A percentile compares a stretch with the other conserved stretches of the same genome.
phyloP scores from a whole-genome alignment of 164 flowering plant species.

The Paratinospora sagittata region DNA sequence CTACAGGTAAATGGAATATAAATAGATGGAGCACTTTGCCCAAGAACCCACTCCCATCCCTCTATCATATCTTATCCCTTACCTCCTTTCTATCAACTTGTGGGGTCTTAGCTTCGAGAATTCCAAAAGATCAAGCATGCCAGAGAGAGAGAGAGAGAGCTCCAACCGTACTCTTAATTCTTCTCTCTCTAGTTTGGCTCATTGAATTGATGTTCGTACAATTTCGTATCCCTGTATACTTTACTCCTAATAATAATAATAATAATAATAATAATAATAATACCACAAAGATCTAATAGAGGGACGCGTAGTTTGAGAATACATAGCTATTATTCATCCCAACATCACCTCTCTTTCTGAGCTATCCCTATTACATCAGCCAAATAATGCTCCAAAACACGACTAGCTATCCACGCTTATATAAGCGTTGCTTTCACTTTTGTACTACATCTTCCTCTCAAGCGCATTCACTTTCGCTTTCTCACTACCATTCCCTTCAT shows the following conservation, averaged over 20 bases:
- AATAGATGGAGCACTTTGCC: conserved; percentile 38
- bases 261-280: too few species aligned
- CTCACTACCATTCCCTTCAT: not conserved
- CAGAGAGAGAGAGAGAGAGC: conserved; percentile 10
- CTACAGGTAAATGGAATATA: not conserved
- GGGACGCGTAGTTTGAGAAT: not conserved
- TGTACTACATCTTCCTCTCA: conserved; percentile 12
- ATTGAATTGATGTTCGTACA: conserved; percentile 50
- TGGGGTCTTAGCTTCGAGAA: conserved; percentile 34
- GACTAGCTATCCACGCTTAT: conserved; percentile 18
- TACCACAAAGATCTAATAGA: conserved; percentile 2
- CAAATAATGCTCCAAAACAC: conserved; percentile 28
- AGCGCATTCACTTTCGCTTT: conserved; percentile 2
- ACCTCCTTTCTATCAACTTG: conserved; percentile 27
- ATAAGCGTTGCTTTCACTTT: conserved; percentile 25
- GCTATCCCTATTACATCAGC: conserved; percentile 29
- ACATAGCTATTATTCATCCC: conserved; percentile 8
- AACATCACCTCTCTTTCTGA: conserved; percentile 18
- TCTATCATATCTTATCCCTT: conserved; percentile 47
- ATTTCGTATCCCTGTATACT: conserved; percentile 31
- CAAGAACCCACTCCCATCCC: conserved; percentile 54
- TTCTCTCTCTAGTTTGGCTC: not conserved
- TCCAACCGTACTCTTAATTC: not conserved
- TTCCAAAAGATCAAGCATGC: conserved; percentile 22
- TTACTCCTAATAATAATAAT: not conserved